Conservation (phyloP, 768 basidiomycete species). For the Amanita pallidorosea region DNA sequence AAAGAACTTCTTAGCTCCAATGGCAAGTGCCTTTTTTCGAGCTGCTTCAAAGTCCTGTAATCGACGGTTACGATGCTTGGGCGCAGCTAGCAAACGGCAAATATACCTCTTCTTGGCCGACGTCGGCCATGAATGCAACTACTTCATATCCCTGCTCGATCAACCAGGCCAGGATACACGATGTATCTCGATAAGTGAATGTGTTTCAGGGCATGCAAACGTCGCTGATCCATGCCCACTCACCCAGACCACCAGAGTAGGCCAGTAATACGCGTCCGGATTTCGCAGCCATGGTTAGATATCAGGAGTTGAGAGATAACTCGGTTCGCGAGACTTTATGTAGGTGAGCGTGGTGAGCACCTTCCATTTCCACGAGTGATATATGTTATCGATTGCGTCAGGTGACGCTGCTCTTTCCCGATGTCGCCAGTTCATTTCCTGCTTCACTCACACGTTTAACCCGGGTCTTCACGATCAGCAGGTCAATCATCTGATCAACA, state of each 20-base stretch:
- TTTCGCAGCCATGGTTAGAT: constrained; percentile 33
- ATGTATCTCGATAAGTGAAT: constrained; percentile 60
- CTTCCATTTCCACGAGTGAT: not conserved
- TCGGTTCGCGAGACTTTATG: not conserved
- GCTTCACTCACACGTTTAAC: not conserved
- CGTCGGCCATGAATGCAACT: constrained; percentile 93
- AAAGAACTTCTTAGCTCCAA: constrained; percentile 96
- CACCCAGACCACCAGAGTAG: constrained; percentile 96
- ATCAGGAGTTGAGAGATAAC: not conserved
- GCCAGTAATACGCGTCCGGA: constrained; percentile 87
- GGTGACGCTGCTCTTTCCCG: not conserved
- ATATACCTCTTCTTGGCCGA: constrained; percentile 80
- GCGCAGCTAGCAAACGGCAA: not conserved
- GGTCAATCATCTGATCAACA: not conserved
- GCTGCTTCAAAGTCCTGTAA: constrained; percentile 87
- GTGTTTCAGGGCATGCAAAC: constrained; percentile 6
- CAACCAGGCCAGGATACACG: constrained; percentile 98
- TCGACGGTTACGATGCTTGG: constrained; percentile 7
- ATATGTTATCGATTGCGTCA: not conserved
- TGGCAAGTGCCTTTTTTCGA: constrained; percentile 75
- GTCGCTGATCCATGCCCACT: constrained; percentile 17
- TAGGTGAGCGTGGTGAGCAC: not conserved
- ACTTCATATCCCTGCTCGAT: constrained; percentile 98
- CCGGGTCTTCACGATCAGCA: not conserved
- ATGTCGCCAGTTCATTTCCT: not conserved